Evolutionary conservation across 2,329 filamentous ascomycete genomes (phyloP), one percentile per base, ranked within the genome.

Genomic region (Diaporthe nobilis): DNA sequence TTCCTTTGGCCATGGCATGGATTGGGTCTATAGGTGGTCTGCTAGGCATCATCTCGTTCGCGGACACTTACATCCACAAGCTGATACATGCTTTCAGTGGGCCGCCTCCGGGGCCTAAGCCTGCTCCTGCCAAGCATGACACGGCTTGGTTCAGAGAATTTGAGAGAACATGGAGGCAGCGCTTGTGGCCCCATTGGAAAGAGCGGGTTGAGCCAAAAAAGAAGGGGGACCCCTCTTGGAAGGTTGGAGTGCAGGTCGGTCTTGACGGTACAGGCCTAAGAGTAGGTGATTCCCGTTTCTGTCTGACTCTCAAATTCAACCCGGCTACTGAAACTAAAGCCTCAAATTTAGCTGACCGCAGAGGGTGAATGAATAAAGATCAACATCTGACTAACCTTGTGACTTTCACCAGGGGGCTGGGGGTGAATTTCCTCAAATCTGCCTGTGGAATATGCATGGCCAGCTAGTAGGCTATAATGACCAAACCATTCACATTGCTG

Each of bases 371-470:
- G 34, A 31, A 12, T 3, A 22, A n/a, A 20, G 34, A 6, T 42
- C 37, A 61, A 7, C 15, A 39, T 10, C 34, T 25, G 15, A 20
- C 58, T 63, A 28, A 63, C 6, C 25, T 25, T 44, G 34, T 37
- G 12, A 12, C 17, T 9, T 20, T 25, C 15, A 28, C 15, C 13
- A 44, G 58, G 58, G 58, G 5, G n/a, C 58, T 37, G 15, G 13
- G 6, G 58, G 58, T 6, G 58, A 63, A 4, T 61, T 28, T 5
- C 58, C 58, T 34, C 37, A 20, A n/a, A 22, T 60, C 68, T 75
- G 71, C 28, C 39, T 72, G 37, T 75, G 71, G 73, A 57, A 72
- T 42, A 15, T 6, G 5, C 60, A 65, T 13, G 60, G 60, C 60
- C 5, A 65, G 39, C 25, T 65, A 28, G 3, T 65, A 31, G 60